phyloP scores from a whole-genome alignment of 176 grass and related monocot genomes.

The Triticum monococcum region DNA sequence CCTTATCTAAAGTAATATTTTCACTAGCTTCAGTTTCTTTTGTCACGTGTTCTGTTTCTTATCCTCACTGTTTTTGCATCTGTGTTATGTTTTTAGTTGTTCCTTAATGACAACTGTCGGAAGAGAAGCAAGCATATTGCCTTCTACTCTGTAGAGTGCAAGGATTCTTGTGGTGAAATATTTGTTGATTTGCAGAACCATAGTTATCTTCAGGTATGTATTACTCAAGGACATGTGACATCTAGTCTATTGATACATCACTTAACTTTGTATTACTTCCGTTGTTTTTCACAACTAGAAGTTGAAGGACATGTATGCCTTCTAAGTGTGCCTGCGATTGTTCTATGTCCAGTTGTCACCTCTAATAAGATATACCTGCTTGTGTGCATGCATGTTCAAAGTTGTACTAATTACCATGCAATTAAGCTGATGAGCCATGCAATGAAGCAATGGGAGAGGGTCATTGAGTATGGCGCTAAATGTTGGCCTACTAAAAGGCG shows the following conservation, averaged over 20 bases:
- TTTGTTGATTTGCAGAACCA: constrained; percentile 89
- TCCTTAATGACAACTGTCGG: constrained; percentile 71
- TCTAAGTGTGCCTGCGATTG: too few species aligned
- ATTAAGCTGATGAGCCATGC: too few species aligned
- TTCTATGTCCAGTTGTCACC: too few species aligned
- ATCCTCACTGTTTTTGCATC: constrained; percentile 24
- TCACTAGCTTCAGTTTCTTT: background rate
- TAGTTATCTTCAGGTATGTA: constrained; percentile 75
- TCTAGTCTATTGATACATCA: background rate
- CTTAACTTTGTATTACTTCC: background rate
- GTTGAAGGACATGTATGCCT: background rate
- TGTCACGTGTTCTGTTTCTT: background rate
- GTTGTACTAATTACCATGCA: too few species aligned
- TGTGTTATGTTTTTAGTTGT: constrained; percentile 48
- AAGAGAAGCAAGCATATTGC: constrained; percentile 81
- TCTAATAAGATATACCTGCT: too few species aligned
- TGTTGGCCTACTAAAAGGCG: too few species aligned
- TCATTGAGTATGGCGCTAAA: too few species aligned
- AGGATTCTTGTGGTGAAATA: constrained; percentile 95
- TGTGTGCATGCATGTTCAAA: too few species aligned
- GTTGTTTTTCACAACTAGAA: background rate
- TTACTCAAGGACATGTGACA: background rate
- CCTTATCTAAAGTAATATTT: constrained; percentile 29
- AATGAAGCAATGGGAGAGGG: too few species aligned
- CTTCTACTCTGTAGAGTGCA: constrained; percentile 84